Evolutionary conservation across 2,329 filamentous ascomycete species (phyloP), one percentile per base, ranked within the genome.

Genomic region (Ceratocystis cacaofunesta): DNA sequence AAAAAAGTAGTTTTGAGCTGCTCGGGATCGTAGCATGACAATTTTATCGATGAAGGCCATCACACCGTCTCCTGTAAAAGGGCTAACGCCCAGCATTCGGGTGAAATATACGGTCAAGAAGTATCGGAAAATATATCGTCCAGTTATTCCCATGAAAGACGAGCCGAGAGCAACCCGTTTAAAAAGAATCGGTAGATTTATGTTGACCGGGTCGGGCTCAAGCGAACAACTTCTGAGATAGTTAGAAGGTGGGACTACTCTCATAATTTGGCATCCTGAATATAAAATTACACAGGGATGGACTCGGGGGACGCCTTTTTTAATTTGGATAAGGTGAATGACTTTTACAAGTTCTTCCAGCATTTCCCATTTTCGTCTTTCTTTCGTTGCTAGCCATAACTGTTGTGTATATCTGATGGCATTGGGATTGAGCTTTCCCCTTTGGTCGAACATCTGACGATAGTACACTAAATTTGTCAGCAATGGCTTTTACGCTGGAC

Each of bases 311-410:
- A 63, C 44, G 28, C 28, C 61, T 28, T 52, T 44, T 32, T 63
- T 8, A 30, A 17, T 19, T 32, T 63, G 61, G 25, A 64, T 64
- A 28, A 32, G 43, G n/a, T 64, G 62, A 10, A 64, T 64, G 15
- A 57, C 15, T 41, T 55, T 55, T 3, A 64, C 46, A 41, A 57
- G 46, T 32, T 46, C 46, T 36, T 64, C 62, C 4, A 64, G 28
- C 46, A 64, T 44, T 12, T 55, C 46, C 62, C 46, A 64, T 36
- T 64, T 64, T 55, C 57, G 46, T 22, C 41, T 64, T 41, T 64
- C 62, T 8, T 6, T 19, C 2, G 62, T 55, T 17, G 22, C 22
- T 32, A 64, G 48, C 46, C 62, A 64, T 22, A 64, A 19, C 19
- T 19, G 25, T 17, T 55, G 62, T n/a, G 30, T 46, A 15, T 36